phyloP scores from a whole-genome alignment of 768 basidiomycete species.

The Leccinum variicolor region DNA sequence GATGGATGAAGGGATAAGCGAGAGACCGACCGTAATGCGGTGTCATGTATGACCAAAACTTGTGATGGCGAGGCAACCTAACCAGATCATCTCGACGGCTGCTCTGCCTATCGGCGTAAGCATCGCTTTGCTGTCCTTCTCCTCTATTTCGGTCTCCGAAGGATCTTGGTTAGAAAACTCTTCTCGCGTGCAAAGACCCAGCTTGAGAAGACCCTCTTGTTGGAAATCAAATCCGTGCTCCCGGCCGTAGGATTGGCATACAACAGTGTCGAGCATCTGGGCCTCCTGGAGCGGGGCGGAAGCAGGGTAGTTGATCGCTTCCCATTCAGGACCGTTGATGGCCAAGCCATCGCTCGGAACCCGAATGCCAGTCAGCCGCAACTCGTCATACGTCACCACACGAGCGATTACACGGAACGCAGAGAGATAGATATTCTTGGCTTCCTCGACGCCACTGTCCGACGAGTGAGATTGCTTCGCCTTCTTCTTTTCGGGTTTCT shows the following conservation, averaged over 20 bases:
- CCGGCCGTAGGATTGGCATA: constrained; percentile 61
- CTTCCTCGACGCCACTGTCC: constrained; percentile 30
- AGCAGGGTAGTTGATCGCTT: constrained; percentile 36
- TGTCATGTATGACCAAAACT: constrained; percentile 33
- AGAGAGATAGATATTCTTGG: constrained; percentile 50
- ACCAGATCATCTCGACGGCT: constrained; percentile 53
- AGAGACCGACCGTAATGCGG: not conserved
- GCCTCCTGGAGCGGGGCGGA: constrained; percentile 32
- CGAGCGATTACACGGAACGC: constrained; percentile 75
- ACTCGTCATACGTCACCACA: constrained; percentile 66
- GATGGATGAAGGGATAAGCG: not conserved
- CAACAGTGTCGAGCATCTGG: constrained; percentile 39
- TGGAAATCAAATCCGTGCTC: constrained; percentile 72
- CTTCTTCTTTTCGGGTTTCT: constrained; percentile 32
- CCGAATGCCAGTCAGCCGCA: constrained; percentile 70
- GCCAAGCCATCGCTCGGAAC: constrained; percentile 69
- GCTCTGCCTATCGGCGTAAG: constrained; percentile 48
- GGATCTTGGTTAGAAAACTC: constrained; percentile 8
- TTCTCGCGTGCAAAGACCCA: constrained; percentile 57
- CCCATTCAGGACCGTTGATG: constrained; percentile 59
- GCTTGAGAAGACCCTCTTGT: constrained; percentile 72
- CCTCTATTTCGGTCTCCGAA: constrained; percentile 39
- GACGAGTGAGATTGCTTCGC: constrained; percentile 27
- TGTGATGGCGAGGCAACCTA: constrained; percentile 49
- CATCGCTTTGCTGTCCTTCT: constrained; percentile 38